Evolutionary conservation across 1,284 basidiomycete genomes (phyloP).

Genomic region (Sanghuangporus baumii): DNA sequence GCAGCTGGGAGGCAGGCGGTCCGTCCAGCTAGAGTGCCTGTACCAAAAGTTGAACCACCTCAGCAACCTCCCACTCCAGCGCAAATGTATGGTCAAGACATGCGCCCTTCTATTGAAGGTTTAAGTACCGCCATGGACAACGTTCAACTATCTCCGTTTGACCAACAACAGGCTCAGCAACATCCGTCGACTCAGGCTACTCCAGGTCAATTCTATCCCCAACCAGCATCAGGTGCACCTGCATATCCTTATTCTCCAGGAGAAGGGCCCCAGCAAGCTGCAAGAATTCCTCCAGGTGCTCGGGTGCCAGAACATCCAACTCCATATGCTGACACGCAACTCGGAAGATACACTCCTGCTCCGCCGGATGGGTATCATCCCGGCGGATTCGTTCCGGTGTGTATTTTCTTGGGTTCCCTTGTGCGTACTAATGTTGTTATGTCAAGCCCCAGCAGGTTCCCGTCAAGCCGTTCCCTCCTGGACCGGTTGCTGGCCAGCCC

Average conservation of each 20-base stretch:
- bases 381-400: conserved; percentile 9
- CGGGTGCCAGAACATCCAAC: conserved; percentile 18
- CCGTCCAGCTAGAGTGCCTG: conserved; percentile 22
- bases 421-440: background rate
- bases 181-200: background rate
- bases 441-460: conserved; percentile 5
- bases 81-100: conserved; percentile 22
- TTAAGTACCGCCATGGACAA: conserved; percentile 11
- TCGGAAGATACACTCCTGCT: conserved; percentile 7
- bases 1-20: conserved; percentile 37
- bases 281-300: conserved; percentile 12
- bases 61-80: conserved; percentile 27
- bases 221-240: conserved; percentile 18
- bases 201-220: conserved; percentile 7
- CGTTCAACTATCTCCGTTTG: conserved; percentile 6
- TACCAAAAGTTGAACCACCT: conserved; percentile 24
- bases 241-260: conserved; percentile 13
- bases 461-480: conserved; percentile 14
- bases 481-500: conserved; percentile 16
- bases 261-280: conserved; percentile 1
- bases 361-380: conserved; percentile 26
- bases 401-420: background rate
- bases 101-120: conserved; percentile 10
- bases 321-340: conserved; percentile 10
- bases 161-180: conserved; percentile 4